These are phyloP conservation scores for Suaeda aralocaspica DNA, from an alignment of 148 eudicot genomes.

Conservation along the genomic window DNA sequence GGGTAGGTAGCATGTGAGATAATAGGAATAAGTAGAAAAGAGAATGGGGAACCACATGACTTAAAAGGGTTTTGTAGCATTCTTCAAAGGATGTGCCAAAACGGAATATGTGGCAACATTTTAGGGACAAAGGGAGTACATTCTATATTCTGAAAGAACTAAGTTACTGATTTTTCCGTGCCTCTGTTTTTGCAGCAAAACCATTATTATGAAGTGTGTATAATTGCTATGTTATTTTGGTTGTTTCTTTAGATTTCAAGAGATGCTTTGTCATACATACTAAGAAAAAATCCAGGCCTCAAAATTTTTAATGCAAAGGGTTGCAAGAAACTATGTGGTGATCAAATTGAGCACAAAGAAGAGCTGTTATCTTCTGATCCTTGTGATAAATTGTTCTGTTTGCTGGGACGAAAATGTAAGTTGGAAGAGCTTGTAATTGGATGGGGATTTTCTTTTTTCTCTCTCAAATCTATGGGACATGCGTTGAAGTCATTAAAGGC, in stretches of 20 bases:
- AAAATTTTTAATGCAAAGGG: conserved; percentile 56
- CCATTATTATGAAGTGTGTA: no score
- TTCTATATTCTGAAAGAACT: no score
- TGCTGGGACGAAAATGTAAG: conserved; percentile 48
- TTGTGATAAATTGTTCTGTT: conserved; percentile 34
- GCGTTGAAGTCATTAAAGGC: conserved; percentile 44
- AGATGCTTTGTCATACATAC: conserved; percentile 48
- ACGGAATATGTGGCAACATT: no score
- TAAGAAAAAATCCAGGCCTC: conserved; percentile 50
- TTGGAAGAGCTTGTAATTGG: conserved; percentile 69
- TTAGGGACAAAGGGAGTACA: no score
- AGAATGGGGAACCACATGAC: no score
- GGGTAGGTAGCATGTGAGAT: no score
- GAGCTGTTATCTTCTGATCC: conserved; percentile 16
- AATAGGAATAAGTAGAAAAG: no score
- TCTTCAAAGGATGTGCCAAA: no score
- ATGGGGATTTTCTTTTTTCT: conserved; percentile 75
- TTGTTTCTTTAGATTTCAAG: conserved; percentile 56
- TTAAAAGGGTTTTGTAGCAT: no score
- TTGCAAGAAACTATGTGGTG: conserved; percentile 44
- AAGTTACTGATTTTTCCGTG: no score
- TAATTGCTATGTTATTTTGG: no score
- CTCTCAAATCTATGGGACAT: conserved; percentile 47
- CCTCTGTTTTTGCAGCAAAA: no score
- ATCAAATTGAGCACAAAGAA: conserved; percentile 22